Evolutionary conservation across 2,329 filamentous ascomycete species (phyloP), one percentile per base, ranked within the genome.

Genomic region (Madurella mycetomatis): DNA sequence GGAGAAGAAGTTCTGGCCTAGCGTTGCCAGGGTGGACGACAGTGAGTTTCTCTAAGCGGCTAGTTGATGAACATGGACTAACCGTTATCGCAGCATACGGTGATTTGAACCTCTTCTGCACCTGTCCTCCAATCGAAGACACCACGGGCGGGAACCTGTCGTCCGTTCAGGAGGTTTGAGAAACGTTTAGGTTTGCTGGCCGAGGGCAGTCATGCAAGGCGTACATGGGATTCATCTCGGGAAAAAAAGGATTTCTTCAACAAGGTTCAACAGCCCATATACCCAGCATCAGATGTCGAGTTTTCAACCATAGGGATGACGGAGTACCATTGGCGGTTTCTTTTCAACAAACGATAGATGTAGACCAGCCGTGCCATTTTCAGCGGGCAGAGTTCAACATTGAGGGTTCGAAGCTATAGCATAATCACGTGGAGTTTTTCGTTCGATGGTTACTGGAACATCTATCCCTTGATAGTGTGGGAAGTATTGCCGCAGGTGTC

Each of bases 1-100:
- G 70, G 89, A 96, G 82, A 96, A 95, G 86, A 97, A 97, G 78
- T 96, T 96, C 75, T 97, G 92, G 92, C 92, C 92, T 0, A 85
- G 78, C 37, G 90, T 96, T 13, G 90, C 87, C 7, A 81, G 92
- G 69, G 78, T 96, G 17, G 88, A 97, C 69, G 92, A 96, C 76
- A 81, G 89, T 92, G 72, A 79, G 87, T 78, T 48, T n/a, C 25
- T 17, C 3, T n/a, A 34, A 12, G 8, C 9, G 9, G 13, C n/a
- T 41, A 5, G 8, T 41, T 16, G 9, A 13, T 41, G 40, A 17
- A 19, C 13, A n/a, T 19, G 13, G 4, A 15, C 34, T 37, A 15
- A 37, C 34, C 13, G 9, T 11, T 37, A 15, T 15, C 17, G 32
- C 63, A 92, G 89, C 89, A 12, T 96, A 90, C 66, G 92, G 92